Evolutionary conservation across 441 rosid genomes (phyloP).

Genomic region (Adansonia grandidieri): DNA sequence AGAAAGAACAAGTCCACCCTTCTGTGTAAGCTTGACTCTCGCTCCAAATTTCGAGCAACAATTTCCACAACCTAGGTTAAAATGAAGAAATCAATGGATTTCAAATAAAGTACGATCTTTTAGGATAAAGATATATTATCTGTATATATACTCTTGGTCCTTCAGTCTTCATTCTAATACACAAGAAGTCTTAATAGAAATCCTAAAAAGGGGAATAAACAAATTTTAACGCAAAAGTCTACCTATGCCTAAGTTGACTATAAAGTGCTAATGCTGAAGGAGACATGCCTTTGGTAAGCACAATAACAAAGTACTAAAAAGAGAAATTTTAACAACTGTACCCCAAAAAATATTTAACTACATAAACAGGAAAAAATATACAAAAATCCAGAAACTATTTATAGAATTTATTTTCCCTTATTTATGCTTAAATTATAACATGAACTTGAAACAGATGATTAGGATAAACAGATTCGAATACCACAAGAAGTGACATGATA

Average conservation of each 20-base stretch:
- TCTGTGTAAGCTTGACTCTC: slow-evolving; percentile 75
- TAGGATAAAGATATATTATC: background rate
- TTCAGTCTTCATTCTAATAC: background rate
- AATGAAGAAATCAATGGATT: slow-evolving; percentile 1
- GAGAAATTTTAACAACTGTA: background rate
- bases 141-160: background rate
- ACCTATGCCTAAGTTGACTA: background rate
- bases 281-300: background rate
- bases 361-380: background rate
- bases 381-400: background rate
- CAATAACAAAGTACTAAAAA: background rate
- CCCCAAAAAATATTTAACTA: background rate
- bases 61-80: slow-evolving; percentile 71
- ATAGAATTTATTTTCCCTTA: background rate
- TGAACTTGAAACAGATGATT: background rate
- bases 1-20: slow-evolving; percentile 95
- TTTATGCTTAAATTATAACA: background rate
- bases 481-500: background rate
- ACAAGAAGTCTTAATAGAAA: background rate
- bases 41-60: slow-evolving; percentile 71
- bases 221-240: background rate
- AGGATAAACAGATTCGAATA: background rate
- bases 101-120: background rate
- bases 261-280: background rate
- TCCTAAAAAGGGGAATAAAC: background rate